A percentile compares a stretch with the other conserved stretches of the same genome.
These are phyloP conservation scores for Glycine latifolia DNA, from an alignment of 306 rosid genomes.

Conservation along the genomic window DNA sequence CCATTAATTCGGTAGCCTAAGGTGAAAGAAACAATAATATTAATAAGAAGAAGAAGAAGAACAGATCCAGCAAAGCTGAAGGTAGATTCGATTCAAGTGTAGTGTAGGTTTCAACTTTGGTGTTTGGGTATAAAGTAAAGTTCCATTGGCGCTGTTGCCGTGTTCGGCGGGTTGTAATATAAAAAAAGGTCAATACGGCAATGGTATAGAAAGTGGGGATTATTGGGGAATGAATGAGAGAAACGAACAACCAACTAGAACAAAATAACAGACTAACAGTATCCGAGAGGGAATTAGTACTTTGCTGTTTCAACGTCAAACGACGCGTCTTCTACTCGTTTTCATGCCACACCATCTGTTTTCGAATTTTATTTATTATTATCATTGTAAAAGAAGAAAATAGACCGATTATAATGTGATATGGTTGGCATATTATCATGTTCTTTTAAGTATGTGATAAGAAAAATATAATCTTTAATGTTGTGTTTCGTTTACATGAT, in stretches of 20 bases:
- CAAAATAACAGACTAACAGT: neutral
- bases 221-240: neutral
- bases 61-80: slow-evolving; percentile 21
- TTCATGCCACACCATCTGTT: too few relatives aligned
- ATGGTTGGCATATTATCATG: too few relatives aligned
- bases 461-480: too few relatives aligned
- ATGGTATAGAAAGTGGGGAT: neutral
- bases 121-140: neutral
- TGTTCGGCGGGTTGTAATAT: neutral
- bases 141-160: neutral
- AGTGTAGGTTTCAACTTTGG: neutral
- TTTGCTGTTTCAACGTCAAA: slow-evolving; percentile 11
- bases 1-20: slow-evolving; percentile 52
- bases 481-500: too few relatives aligned
- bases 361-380: too few relatives aligned
- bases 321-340: slow-evolving; percentile 31
- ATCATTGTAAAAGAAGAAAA: too few relatives aligned
- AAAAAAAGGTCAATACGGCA: slow-evolving; percentile 29
- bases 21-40: neutral
- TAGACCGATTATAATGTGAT: too few relatives aligned
- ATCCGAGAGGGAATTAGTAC: neutral
- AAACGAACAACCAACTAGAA: neutral
- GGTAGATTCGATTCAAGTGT: neutral
- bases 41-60: neutral
- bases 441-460: too few relatives aligned